Percentiles rank a stretch among this genome's conserved stretches.
Evolutionary conservation across 202 grass and related monocot genomes (phyloP).

Genomic region (Bolboschoenoplectus hybrid): DNA sequence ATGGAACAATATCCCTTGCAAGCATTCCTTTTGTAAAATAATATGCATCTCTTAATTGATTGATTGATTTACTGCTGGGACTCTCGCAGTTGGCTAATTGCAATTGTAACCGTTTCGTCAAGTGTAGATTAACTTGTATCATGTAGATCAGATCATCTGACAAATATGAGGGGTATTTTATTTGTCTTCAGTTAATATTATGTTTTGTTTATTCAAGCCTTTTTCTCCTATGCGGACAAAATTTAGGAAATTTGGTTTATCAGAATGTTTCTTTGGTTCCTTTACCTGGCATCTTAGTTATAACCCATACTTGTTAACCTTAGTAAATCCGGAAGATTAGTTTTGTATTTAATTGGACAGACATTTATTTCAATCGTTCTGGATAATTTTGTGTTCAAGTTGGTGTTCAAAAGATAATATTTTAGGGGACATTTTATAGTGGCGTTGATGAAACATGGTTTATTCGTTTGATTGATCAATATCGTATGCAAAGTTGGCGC

Average conservation of each 20-base stretch:
- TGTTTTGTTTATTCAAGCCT: slow-evolving; percentile 11
- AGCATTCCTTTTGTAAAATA: slow-evolving; percentile 45
- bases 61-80: slow-evolving; percentile 30
- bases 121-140: slow-evolving; percentile 26
- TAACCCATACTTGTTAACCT: neutral
- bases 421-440: neutral
- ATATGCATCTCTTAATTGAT: slow-evolving; percentile 37
- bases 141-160: slow-evolving; percentile 15
- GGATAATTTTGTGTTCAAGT: neutral
- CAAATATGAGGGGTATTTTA: neutral
- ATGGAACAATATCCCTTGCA: slow-evolving; percentile 20
- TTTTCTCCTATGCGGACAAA: neutral
- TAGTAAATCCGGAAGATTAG: neutral
- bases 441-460: neutral
- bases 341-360: neutral
- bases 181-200: neutral
- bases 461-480: no score
- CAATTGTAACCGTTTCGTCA: slow-evolving; percentile 15
- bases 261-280: neutral
- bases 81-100: slow-evolving; percentile 25
- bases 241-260: neutral
- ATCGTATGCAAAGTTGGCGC: no score
- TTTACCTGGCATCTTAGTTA: neutral
- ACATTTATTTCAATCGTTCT: neutral
- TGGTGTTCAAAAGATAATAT: neutral